phyloP scores from a whole-genome alignment of 1,139 yeast species.

The Blastobotrys capitulatus region DNA sequence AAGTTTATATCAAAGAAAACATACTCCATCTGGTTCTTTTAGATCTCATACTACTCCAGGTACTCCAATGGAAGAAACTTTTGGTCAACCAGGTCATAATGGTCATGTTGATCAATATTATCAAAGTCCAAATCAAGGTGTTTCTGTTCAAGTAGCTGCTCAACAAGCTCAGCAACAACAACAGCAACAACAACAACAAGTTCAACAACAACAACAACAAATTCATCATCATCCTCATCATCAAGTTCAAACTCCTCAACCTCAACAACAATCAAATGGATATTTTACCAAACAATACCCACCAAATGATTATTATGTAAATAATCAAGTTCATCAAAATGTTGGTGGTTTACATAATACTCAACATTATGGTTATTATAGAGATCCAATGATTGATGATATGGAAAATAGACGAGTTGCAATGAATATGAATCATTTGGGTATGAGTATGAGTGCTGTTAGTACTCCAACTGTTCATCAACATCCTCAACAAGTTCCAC shows the following conservation, averaged over 20 bases:
- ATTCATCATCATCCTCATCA: background rate
- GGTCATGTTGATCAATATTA: background rate
- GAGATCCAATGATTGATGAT: slow-evolving; percentile 1
- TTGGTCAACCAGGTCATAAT: slow-evolving; percentile 1
- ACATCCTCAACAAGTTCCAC: background rate
- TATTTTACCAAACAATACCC: slow-evolving; percentile 1
- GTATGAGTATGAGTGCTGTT: slow-evolving; percentile 7
- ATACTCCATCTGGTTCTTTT: slow-evolving; percentile 7
- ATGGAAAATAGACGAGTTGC: background rate
- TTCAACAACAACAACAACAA: background rate
- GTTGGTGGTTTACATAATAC: slow-evolving; percentile 10
- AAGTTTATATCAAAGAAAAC: slow-evolving; percentile 11
- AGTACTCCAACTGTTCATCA: background rate
- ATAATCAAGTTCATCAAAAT: slow-evolving; percentile 10
- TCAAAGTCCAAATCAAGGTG: slow-evolving; percentile 2
- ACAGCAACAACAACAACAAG: background rate
- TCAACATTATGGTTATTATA: slow-evolving; percentile 9
- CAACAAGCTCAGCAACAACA: background rate
- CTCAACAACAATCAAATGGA: slow-evolving; percentile 6
- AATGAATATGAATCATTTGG: background rate
- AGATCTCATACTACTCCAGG: slow-evolving; percentile 18
- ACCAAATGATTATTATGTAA: background rate
- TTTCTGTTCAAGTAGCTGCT: background rate
- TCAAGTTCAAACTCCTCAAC: slow-evolving; percentile 1
- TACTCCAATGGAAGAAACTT: slow-evolving; percentile 15